Base-by-base conservation (phyloP, 768 basidiomycete genomes). In the Phlebiopsis flavidoalba region DNA sequence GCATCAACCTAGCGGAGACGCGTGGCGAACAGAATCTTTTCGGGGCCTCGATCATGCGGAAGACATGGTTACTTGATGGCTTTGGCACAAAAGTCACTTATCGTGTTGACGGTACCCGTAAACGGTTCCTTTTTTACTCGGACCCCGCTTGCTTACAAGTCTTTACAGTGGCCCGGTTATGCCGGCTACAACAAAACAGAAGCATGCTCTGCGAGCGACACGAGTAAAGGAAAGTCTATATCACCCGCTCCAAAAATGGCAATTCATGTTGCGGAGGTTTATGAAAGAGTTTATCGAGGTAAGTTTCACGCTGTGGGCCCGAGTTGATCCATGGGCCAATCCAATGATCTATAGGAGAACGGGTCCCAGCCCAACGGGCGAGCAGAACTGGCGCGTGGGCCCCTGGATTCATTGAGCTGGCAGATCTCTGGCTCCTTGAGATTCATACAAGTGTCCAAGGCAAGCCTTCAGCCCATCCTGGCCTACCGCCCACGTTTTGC, bases 241-340 rank as follows among this genome's bases (percentile, higher is more conserved):
- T 62, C 45, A 53, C 57, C 6, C 61, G 56, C 5, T 48, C 61
- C 40, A 62, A 62, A n/a, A 21, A 58, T 62, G 56, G 61, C 61
- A 1, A 49, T 58, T 21, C 61, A 62, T 26, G 61, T 62, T 24
- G 61, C 61, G 1, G 61, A 62, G 52, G 61, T 62, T n/a, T 24
- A 59, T 62, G 50, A 58, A 62, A 35, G 61, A 62, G 15, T 62
- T 62, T 33, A 54, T 62, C 47, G 51, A 62, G 17, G 61, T 62
- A 37, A 5, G 60, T n/a, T 11, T n/a, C 19, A 31, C 26, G 26
- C 26, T 31, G 6, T 6, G n/a, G n/a, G n/a, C 53, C 55, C 55
- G 35, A 19, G 19, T 37, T 35, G 5, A 26, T 24, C 11, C 22
- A 10, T 43, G 36, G 7, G 14, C 54, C 36, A 35, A 19, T 8